These are phyloP conservation scores for Cyclocybe aegerita DNA, from an alignment of 768 basidiomycete species.

Conservation along the genomic window DNA sequence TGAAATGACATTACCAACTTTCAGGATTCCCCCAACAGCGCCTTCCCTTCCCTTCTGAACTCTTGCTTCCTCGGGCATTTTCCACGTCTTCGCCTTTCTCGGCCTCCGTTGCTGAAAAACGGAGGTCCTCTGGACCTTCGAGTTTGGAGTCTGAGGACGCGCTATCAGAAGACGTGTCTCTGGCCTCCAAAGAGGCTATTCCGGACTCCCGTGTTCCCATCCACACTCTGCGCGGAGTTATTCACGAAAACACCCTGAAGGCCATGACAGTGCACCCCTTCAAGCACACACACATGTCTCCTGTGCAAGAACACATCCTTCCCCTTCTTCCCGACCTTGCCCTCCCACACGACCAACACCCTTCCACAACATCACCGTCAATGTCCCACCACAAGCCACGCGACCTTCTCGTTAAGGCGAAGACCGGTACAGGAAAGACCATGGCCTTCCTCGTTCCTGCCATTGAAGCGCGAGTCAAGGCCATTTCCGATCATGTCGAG, in stretches of 20 bases:
- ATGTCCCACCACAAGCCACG: constrained; percentile 27
- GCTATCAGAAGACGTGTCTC: too few relatives aligned
- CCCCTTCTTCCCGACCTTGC: constrained; percentile 72
- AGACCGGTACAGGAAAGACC: constrained; percentile 90
- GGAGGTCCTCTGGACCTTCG: too few relatives aligned
- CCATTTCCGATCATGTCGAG: constrained; percentile 45
- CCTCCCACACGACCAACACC: constrained; percentile 41
- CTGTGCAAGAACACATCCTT: constrained; percentile 81
- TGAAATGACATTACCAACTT: constrained; percentile 5
- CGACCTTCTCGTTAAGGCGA: constrained; percentile 85
- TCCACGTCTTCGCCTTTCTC: too few relatives aligned
- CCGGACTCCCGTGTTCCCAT: constrained; percentile 14
- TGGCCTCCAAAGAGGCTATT: neutral
- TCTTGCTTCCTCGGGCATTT: constrained; percentile 6
- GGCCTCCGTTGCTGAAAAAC: too few relatives aligned
- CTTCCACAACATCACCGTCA: constrained; percentile 19
- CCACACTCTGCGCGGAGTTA: constrained; percentile 32
- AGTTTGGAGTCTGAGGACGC: too few relatives aligned
- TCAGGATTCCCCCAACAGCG: constrained; percentile 4
- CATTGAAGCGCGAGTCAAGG: constrained; percentile 69
- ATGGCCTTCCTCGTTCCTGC: constrained; percentile 87
- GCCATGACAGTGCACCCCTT: constrained; percentile 68
- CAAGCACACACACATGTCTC: constrained; percentile 68
- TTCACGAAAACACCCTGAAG: constrained; percentile 45
- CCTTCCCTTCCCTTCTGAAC: constrained; percentile 15